Evolutionary conservation across 352 stramenopile species (phyloP).

Genomic region (Thraustotheca clavata): DNA sequence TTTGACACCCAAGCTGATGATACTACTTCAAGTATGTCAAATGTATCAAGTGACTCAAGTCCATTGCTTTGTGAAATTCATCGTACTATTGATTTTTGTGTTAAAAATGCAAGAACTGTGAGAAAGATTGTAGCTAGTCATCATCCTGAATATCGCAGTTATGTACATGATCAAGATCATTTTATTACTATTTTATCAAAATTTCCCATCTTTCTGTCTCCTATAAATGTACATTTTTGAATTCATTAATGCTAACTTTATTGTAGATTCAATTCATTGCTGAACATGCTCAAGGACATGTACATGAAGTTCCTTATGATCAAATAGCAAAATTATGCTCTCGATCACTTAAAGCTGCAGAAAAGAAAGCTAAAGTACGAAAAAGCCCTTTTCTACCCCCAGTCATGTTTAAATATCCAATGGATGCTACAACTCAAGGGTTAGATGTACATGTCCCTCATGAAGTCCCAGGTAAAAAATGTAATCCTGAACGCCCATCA

Average conservation of each 20-base stretch:
- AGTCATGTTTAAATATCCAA: neutral
- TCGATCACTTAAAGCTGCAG: neutral
- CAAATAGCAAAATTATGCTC: conserved; percentile 2
- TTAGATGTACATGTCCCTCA: conserved; percentile 7
- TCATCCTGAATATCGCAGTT: neutral
- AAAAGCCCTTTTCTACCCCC: neutral
- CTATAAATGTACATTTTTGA: neutral
- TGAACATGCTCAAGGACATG: neutral
- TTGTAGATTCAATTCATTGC: conserved; percentile 15
- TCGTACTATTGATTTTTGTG: neutral
- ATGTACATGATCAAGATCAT: neutral
- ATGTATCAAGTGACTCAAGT: neutral
- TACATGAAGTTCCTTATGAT: neutral
- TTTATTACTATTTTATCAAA: neutral
- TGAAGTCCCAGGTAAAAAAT: too few relatives aligned
- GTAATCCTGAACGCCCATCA: neutral
- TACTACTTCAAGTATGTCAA: neutral
- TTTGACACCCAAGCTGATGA: neutral
- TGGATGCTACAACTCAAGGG: too few relatives aligned
- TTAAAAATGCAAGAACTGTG: neutral
- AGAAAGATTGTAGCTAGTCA: neutral
- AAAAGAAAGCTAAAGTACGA: neutral
- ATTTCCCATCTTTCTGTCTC: conserved; percentile 6
- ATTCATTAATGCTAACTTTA: neutral
- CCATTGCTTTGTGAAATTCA: neutral